Percentiles rank a stretch among this genome's conserved stretches.
phyloP scores from a whole-genome alignment of 2,329 filamentous ascomycete species.

The Venturiaceae sp. region DNA sequence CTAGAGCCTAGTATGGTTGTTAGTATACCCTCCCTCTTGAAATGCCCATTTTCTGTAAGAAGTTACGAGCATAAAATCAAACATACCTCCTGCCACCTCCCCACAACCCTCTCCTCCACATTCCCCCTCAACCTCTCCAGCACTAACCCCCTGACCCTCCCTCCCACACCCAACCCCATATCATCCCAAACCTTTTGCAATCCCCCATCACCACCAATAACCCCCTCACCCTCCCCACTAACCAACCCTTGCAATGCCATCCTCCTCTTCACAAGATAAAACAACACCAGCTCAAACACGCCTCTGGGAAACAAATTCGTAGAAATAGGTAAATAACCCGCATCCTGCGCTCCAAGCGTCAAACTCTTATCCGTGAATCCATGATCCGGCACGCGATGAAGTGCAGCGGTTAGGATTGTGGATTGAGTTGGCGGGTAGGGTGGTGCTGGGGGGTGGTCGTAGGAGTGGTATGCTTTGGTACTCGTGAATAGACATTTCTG shows the following conservation, averaged over 20 bases:
- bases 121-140: conserved; percentile 74
- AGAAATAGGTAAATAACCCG: conserved; percentile 73
- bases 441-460: conserved; percentile 53
- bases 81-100: conserved; percentile 77
- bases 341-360: conserved; percentile 68
- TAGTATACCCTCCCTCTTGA: conserved; percentile 4
- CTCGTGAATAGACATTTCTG: neutral
- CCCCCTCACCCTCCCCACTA: conserved; percentile 11
- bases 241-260: conserved; percentile 40
- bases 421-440: conserved; percentile 58
- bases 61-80: neutral
- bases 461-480: conserved; percentile 55
- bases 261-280: conserved; percentile 62
- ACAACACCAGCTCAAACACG: conserved; percentile 71
- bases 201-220: conserved; percentile 12
- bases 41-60: neutral
- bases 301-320: conserved; percentile 72
- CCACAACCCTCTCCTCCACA: conserved; percentile 47
- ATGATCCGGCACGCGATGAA: conserved; percentile 65
- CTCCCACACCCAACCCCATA: conserved; percentile 31
- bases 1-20: conserved; percentile 55
- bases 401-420: conserved; percentile 71
- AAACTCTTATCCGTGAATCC: conserved; percentile 74
- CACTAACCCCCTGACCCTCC: conserved; percentile 60
- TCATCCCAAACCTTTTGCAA: conserved; percentile 25